Conservation (phyloP, 2,329 filamentous ascomycete species). For the Arthrobotrys pseudoclavata region DNA sequence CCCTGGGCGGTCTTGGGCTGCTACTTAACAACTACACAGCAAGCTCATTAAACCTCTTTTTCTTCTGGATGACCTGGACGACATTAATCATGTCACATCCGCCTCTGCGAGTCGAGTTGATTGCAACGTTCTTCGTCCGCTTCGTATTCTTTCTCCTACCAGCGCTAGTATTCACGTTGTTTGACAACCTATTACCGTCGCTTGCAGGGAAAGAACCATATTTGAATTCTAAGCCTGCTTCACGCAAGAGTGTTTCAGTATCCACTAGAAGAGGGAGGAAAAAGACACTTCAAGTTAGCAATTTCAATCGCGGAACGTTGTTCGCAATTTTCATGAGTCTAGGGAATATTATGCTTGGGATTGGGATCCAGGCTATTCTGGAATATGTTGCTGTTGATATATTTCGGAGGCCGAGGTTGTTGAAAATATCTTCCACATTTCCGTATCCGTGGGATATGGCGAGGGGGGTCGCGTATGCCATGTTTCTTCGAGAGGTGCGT, state of each 20-base stretch:
- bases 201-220: constrained; percentile 74
- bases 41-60: constrained; percentile 85
- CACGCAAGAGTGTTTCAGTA: constrained; percentile 69
- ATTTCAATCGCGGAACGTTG: constrained; percentile 52
- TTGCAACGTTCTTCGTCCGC: constrained; percentile 78
- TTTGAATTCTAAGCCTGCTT: constrained; percentile 18
- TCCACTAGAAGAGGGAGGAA: constrained; percentile 68
- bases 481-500: constrained; percentile 73
- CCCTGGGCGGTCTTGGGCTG: constrained; percentile 73
- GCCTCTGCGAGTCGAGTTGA: constrained; percentile 79
- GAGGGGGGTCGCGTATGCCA: constrained; percentile 71
- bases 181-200: constrained; percentile 79
- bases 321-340: constrained; percentile 71
- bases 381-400: constrained; percentile 72
- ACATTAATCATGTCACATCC: constrained; percentile 83
- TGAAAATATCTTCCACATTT: constrained; percentile 73
- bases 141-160: constrained; percentile 80
- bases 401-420: constrained; percentile 70
- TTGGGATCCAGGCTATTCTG: constrained; percentile 71
- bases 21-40: constrained; percentile 77
- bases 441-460: constrained; percentile 75
- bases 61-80: constrained; percentile 92
- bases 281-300: constrained; percentile 61
- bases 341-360: constrained; percentile 71
- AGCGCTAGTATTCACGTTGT: constrained; percentile 77